Base-by-base conservation (phyloP, 371 early-diverging fungal genomes). In the Mortierella sp. region DNA sequence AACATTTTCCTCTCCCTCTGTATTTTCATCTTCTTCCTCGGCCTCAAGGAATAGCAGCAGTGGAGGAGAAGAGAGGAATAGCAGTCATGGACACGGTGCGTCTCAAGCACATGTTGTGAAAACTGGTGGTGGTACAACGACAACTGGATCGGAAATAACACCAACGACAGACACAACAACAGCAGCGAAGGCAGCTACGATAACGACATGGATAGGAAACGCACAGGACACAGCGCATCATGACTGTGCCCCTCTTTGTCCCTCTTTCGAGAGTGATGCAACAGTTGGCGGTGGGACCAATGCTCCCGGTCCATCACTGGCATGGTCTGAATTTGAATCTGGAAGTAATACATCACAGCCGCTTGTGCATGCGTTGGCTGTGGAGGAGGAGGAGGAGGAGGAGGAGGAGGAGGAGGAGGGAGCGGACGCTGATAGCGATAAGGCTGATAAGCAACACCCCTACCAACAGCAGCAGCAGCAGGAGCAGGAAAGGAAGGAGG, bases 221-320 rank as follows among this genome's bases (percentile, higher is more conserved):
- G 45, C 76, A 65, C 65, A 45, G 42, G 57, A 26, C 55, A 52
- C 73, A 42, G 21, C 24, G 48, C 73, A 55, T 73, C 54, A 28
- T 55, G 73, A 55, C 73, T 55, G 73, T 73, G 73, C 73, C 24
- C n/a, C 38, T 70, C 34, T 11, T 50, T 3, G 10, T 52, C 8
- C 28, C 19, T 24, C 52, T 13, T 24, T 38, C 26, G 70, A n/a
- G 45, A 45, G 45, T 19, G 70, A 70, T 4, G 24, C 28, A 42
- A 16, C 68, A 68, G 55, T 50, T 31, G 50, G 7, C 26, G 38
- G 48, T 73, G 38, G 11, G 10, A 54, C 28, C 16, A 14, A 55
- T 47, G 38, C 73, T 24, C 48, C 68, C 48, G 52, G 73, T 34
- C 50, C 34, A 70, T 70, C 70, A 38, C 21, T 8, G 5, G 1